A percentile compares a stretch with the other conserved stretches of the same genome.
Conservation (phyloP, 345 rosid species). For the Kandelia obovata region DNA sequence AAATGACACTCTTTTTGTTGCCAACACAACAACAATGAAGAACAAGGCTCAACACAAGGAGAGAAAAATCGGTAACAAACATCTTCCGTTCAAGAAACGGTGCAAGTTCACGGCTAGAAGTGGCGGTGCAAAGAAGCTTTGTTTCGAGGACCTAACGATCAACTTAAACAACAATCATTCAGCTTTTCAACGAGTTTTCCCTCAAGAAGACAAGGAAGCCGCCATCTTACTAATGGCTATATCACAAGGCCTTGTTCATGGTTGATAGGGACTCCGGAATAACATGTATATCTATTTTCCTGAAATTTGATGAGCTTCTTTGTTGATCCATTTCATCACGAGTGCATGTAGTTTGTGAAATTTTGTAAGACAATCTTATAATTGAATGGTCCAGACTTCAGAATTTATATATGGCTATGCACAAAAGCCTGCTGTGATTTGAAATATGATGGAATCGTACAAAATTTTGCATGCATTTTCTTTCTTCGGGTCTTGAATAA, state of each 20-base stretch:
- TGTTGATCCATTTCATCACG: background rate
- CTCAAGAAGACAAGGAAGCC: constrained; percentile 55
- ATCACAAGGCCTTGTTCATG: constrained; percentile 45
- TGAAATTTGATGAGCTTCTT: too few relatives aligned
- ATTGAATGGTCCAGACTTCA: background rate
- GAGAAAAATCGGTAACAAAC: constrained; percentile 34
- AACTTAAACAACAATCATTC: constrained; percentile 35
- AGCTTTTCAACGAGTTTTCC: constrained; percentile 33
- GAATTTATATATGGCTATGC: too few relatives aligned
- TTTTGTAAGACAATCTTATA: background rate
- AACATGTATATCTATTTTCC: too few relatives aligned
- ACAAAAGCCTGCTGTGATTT: too few relatives aligned
- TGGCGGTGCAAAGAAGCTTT: constrained; percentile 23
- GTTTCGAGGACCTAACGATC: constrained; percentile 33
- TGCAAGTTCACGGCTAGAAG: constrained; percentile 16
- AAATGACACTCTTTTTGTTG: background rate
- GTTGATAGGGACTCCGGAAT: constrained; percentile 8
- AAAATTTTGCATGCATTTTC: too few relatives aligned
- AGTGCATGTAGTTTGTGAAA: too few relatives aligned
- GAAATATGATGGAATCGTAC: too few relatives aligned
- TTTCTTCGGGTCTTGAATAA: too few relatives aligned
- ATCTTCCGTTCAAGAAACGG: constrained; percentile 31
- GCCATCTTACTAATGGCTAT: constrained; percentile 56
- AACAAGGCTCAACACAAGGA: constrained; percentile 43
- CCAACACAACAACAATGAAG: constrained; percentile 13